Conservation (phyloP, 139 green algal species). For the Ettlia oleoabundans region DNA sequence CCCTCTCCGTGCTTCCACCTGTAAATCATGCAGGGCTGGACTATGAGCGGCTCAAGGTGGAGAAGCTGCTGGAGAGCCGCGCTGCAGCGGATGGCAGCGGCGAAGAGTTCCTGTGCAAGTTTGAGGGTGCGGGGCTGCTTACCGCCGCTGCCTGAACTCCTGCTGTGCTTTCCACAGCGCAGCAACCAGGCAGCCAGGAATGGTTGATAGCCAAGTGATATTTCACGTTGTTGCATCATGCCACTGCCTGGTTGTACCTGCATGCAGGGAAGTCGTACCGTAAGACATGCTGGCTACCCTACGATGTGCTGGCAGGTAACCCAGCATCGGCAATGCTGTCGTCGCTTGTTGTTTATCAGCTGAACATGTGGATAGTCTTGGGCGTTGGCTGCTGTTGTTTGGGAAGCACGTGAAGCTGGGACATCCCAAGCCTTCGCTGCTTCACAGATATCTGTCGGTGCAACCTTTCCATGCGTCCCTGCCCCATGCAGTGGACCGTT, state of each 20-base stretch:
- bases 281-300: conserved; percentile 23
- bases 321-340: too few relatives aligned
- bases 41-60: background rate
- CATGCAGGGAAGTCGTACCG: conserved; percentile 34
- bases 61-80: conserved; percentile 41
- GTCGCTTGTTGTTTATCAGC: too few relatives aligned
- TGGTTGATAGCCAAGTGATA: too few relatives aligned
- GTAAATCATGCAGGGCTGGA: conserved; percentile 22
- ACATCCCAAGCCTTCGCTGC: too few relatives aligned
- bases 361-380: too few relatives aligned
- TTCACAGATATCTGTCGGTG: too few relatives aligned
- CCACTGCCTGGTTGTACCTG: background rate
- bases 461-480: background rate
- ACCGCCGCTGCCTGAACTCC: background rate
- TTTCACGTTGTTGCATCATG: too few relatives aligned
- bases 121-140: conserved; percentile 58
- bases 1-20: too few relatives aligned
- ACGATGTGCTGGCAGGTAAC: conserved; percentile 2
- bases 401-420: too few relatives aligned
- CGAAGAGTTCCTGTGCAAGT: conserved; percentile 60
- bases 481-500: background rate
- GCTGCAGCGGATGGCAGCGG: conserved; percentile 2
- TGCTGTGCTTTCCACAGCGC: too few relatives aligned
- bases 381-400: too few relatives aligned
- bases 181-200: too few relatives aligned